Conservation (phyloP, 1,139 yeast species). For the Yamadazyma songkhlaensis region DNA sequence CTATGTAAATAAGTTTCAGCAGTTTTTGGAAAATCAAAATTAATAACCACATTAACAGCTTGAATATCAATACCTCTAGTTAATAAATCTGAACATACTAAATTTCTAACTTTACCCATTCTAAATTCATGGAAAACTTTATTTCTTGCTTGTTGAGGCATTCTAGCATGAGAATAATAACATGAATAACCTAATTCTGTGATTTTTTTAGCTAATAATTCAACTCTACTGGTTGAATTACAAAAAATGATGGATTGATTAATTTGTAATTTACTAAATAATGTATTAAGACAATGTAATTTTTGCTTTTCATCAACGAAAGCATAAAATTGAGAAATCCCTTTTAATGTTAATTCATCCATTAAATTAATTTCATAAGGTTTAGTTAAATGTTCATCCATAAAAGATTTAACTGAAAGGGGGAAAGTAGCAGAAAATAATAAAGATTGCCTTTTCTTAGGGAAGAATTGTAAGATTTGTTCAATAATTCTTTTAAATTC, state of each 20-base stretch:
- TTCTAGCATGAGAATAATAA: conserved; percentile 94
- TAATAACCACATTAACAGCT: conserved; percentile 96
- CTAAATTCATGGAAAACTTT: conserved; percentile 98
- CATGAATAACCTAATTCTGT: conserved; percentile 97
- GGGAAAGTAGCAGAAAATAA: conserved; percentile 97
- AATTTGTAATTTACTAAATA: conserved; percentile 90
- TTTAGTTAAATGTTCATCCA: conserved; percentile 85
- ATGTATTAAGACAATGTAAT: conserved; percentile 90
- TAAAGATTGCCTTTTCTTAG: conserved; percentile 77
- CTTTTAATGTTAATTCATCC: conserved; percentile 95
- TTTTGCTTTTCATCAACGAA: conserved; percentile 97
- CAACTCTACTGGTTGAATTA: conserved; percentile 95
- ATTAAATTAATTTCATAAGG: conserved; percentile 95
- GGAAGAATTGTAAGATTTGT: conserved; percentile 82
- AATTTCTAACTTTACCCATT: conserved; percentile 95
- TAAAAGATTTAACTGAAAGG: conserved; percentile 83
- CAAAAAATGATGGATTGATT: conserved; percentile 96
- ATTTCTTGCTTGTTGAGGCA: conserved; percentile 97
- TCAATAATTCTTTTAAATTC: conserved; percentile 89
- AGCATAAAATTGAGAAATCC: conserved; percentile 96
- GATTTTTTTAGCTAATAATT: conserved; percentile 89
- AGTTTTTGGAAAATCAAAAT: conserved; percentile 96
- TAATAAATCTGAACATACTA: conserved; percentile 93
- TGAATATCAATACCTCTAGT: conserved; percentile 99
- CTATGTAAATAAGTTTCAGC: conserved; percentile 98